Conservation (phyloP, 2,329 filamentous ascomycete genomes). For the Aspergillus versicolor region DNA sequence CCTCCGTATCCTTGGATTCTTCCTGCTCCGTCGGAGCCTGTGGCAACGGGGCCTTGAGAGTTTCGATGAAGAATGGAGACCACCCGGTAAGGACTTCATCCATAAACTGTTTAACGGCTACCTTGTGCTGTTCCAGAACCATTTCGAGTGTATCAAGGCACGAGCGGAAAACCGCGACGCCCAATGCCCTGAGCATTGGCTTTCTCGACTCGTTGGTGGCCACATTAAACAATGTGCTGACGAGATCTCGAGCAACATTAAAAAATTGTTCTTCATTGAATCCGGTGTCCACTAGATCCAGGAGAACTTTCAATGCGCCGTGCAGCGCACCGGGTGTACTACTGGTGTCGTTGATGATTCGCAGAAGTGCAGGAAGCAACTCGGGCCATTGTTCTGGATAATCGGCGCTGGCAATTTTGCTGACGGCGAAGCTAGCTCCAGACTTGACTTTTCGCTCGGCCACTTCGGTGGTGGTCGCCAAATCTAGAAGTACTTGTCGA, state of each 20-base stretch:
- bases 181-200: constrained; percentile 74
- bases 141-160: constrained; percentile 97
- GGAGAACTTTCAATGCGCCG: constrained; percentile 82
- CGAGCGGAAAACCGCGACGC: constrained; percentile 83
- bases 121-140: constrained; percentile 89
- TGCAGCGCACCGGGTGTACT: constrained; percentile 80
- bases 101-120: constrained; percentile 82
- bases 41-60: constrained; percentile 73
- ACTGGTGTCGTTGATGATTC: constrained; percentile 64
- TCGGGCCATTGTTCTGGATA: constrained; percentile 95
- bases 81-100: constrained; percentile 80
- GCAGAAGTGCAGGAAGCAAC: constrained; percentile 76
- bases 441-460: constrained; percentile 82
- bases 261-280: constrained; percentile 96
- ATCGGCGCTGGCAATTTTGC: constrained; percentile 90
- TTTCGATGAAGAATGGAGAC: constrained; percentile 83
- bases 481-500: constrained; percentile 70
- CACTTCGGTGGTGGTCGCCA: constrained; percentile 70
- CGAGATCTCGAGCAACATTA: constrained; percentile 77
- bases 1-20: constrained; percentile 53
- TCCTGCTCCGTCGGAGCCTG: constrained; percentile 57
- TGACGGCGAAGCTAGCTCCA: constrained; percentile 83
- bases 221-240: constrained; percentile 79
- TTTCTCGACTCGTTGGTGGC: constrained; percentile 74
- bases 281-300: constrained; percentile 88